Base-by-base conservation (phyloP, 1,139 yeast genomes). In the Zhuliangozyma blackwelliae region DNA sequence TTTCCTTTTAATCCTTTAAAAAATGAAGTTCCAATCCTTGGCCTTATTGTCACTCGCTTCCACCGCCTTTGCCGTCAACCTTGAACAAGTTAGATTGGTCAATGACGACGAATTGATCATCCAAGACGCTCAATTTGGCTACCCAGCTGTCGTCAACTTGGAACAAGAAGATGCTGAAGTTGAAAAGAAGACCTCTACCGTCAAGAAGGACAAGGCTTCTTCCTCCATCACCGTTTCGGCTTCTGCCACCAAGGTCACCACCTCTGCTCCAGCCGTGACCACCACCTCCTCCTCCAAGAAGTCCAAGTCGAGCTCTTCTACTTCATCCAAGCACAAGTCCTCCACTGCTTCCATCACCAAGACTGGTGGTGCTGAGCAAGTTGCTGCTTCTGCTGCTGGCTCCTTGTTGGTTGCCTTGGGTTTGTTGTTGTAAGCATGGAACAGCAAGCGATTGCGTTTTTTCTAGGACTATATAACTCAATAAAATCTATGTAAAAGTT, bases 311-410 rank as follows among this genome's bases (percentile, higher is more conserved):
- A 16, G 33, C 16, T 28, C 36, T 13, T 16, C 23, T 10, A 25
- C 40, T 27, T 33, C 40, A 11, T 32, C 29, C n/a, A 39, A 37
- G 31, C 19, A 36, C 36, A 40, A 40, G 31, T 35, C 51, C 32
- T 31, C 38, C 16, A 46, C 49, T 27, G 43, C 43, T 33, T 46
- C 50, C 27, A 39, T 46, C 22, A 46, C 50, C 38, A 47, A 46
- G 40, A 47, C 52, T 26, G 45, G 45, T 40, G 49, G 40, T 31
- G 52, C 36, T 40, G 49, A 38, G 31, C 34, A 43, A 10, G 41
- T 38, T 33, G 40, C 38, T 19, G 40, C 41, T 22, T 38, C 45
- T 25, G 45, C 40, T 27, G 43, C 44, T 32, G 45, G 48, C 33
- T 46, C 49, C 36, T 32, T 45, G 27, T 40, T 43, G 28, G 44